Percentiles rank a stretch among this genome's conserved stretches.
These are phyloP conservation scores for Lyophyllum shimeji DNA, from an alignment of 768 basidiomycete genomes.

Conservation along the genomic window DNA sequence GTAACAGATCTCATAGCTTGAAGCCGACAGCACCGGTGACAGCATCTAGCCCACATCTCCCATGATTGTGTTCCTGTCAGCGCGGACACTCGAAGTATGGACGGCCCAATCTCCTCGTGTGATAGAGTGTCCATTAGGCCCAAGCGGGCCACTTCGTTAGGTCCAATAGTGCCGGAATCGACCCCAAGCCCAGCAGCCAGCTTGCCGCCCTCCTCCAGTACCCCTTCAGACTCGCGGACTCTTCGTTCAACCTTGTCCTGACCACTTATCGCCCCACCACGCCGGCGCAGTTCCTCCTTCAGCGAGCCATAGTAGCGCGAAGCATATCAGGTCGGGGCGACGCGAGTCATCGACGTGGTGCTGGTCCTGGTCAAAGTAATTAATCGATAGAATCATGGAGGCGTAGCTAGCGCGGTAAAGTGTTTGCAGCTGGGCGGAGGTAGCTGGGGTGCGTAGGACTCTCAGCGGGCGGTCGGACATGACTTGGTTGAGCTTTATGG, in stretches of 20 bases:
- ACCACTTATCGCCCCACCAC: background rate
- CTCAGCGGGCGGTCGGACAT: background rate
- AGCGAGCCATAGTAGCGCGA: background rate
- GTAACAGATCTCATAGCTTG: too few relatives aligned
- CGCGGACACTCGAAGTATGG: too few relatives aligned
- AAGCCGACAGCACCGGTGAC: too few relatives aligned
- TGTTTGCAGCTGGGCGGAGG: background rate
- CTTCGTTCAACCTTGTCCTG: background rate
- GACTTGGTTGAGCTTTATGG: background rate
- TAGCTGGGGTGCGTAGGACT: background rate
- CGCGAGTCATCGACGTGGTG: background rate
- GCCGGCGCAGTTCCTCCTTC: background rate
- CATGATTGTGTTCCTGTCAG: too few relatives aligned
- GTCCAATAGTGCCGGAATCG: background rate
- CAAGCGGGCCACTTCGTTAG: background rate
- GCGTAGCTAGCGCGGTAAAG: background rate
- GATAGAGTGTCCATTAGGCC: background rate
- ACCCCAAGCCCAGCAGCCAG: background rate
- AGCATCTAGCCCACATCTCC: too few relatives aligned
- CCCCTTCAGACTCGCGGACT: background rate
- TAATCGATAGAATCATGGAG: background rate
- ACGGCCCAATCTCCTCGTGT: too few relatives aligned
- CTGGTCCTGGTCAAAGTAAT: background rate
- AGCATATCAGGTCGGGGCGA: background rate
- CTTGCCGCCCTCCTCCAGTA: background rate